Percentiles rank a stretch among this genome's conserved stretches.
These are phyloP conservation scores for Pythium vanterpoolii DNA, from an alignment of 352 stramenopile genomes.

Conservation along the genomic window DNA sequence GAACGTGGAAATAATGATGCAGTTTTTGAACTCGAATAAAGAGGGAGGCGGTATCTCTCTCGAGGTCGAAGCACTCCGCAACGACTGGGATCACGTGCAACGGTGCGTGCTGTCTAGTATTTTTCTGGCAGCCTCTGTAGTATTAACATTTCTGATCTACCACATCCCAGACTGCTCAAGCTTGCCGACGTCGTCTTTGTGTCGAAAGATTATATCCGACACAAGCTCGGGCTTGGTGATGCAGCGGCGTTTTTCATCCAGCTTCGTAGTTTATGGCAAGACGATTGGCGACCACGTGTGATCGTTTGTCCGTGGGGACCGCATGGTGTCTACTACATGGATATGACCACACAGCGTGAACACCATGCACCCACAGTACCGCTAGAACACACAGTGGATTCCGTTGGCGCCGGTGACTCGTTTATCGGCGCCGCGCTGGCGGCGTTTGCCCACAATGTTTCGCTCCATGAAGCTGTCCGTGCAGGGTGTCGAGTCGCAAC, in stretches of 20 bases:
- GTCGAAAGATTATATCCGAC: conserved; percentile 71
- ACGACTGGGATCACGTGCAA: conserved; percentile 56
- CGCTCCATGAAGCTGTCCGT: conserved; percentile 33
- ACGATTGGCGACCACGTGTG: conserved; percentile 26
- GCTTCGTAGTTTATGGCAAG: conserved; percentile 15
- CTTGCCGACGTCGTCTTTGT: conserved; percentile 53
- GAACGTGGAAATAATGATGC: conserved; percentile 56
- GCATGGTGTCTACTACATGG: conserved; percentile 56
- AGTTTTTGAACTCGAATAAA: conserved; percentile 22
- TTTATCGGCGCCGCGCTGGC: conserved; percentile 70
- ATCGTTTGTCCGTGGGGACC: conserved; percentile 68
- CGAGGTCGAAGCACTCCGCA: conserved; percentile 66
- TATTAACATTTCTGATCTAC: background rate
- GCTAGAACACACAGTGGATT: conserved; percentile 48
- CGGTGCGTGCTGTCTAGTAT: conserved; percentile 25
- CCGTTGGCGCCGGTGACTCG: conserved; percentile 67
- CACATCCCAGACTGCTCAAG: conserved; percentile 33
- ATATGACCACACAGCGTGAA: conserved; percentile 11
- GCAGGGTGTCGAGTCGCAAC: conserved; percentile 54
- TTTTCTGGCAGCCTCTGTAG: background rate
- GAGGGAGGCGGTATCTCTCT: conserved; percentile 37
- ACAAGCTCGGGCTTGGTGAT: conserved; percentile 40
- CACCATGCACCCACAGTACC: conserved; percentile 37
- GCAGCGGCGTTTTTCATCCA: conserved; percentile 45
- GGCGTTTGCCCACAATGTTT: conserved; percentile 28